Percentiles rank a stretch among this genome's conserved stretches.
Conservation (phyloP, 2,329 filamentous ascomycete species). For the Aspergillus ibericus region DNA sequence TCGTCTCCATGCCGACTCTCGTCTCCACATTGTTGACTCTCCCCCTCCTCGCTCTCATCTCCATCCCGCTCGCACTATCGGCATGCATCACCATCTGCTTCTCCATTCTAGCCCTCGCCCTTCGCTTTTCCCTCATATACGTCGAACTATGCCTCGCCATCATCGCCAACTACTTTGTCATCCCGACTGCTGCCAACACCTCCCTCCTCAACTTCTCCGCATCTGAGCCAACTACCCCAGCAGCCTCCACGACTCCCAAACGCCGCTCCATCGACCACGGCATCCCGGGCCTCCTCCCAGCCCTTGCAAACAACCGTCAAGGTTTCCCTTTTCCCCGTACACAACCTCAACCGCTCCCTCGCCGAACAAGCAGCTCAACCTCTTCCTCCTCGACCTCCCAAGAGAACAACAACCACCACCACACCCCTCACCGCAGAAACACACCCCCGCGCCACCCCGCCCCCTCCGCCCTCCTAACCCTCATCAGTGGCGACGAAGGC, state of each 20-base stretch:
- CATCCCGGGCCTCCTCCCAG: background rate
- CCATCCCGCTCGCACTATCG: conserved; percentile 62
- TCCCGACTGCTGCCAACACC: conserved; percentile 26
- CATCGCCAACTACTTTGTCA: conserved; percentile 55
- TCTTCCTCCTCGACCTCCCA: background rate
- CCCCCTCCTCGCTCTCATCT: conserved; percentile 63
- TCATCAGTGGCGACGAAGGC: conserved; percentile 35
- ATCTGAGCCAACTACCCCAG: conserved; percentile 30
- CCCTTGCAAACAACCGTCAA: background rate
- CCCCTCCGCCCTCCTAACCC: conserved; percentile 21
- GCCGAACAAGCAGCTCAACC: conserved; percentile 5
- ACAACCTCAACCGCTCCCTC: background rate
- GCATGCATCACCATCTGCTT: conserved; percentile 64
- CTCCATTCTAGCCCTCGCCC: conserved; percentile 61
- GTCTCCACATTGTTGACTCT: conserved; percentile 50
- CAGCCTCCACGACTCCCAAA: conserved; percentile 18
- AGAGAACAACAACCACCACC: background rate
- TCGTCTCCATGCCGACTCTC: conserved; percentile 30
- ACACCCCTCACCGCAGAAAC: conserved; percentile 14
- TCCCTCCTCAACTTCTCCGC: conserved; percentile 32
- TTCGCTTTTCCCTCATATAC: conserved; percentile 63
- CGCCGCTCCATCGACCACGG: conserved; percentile 29
- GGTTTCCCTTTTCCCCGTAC: background rate
- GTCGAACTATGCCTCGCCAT: conserved; percentile 62
- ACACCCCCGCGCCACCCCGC: conserved; percentile 16